Percentiles rank a stretch among this genome's conserved stretches.
Evolutionary conservation across 169 alveolate species (phyloP).

Genomic region (Cystoisospora suis): DNA sequence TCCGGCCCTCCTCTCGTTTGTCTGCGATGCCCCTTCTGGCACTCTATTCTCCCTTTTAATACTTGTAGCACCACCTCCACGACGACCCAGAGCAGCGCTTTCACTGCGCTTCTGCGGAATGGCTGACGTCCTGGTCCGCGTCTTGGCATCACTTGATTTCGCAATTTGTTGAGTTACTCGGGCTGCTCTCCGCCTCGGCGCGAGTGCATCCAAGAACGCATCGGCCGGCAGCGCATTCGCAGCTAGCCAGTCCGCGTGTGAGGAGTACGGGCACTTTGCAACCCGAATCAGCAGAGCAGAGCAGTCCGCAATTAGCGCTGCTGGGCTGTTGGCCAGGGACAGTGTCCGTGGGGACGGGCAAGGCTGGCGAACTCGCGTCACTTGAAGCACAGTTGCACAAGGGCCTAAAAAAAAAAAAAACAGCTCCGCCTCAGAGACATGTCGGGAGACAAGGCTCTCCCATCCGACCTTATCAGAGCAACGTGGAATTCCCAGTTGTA

Average conservation of each 20-base stretch:
- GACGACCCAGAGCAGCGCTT: no score
- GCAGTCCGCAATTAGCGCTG: conserved; percentile 26
- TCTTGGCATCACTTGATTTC: no score
- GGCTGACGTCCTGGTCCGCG: no score
- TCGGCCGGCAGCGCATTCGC: conserved; percentile 41
- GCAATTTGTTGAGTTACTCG: no score
- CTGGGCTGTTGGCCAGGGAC: conserved; percentile 2
- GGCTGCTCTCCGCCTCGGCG: conserved; percentile 6
- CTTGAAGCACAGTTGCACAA: not conserved
- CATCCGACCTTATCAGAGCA: no score
- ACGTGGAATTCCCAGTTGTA: no score
- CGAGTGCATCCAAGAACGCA: conserved; percentile 40
- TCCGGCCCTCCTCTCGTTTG: no score
- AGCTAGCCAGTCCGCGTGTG: conserved; percentile 37
- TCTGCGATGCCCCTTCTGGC: no score
- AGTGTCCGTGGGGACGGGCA: conserved; percentile 40
- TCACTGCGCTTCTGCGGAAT: no score
- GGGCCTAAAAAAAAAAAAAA: conserved; percentile 37
- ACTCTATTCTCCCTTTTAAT: no score
- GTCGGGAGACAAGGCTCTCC: no score
- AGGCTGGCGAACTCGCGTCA: conserved; percentile 46
- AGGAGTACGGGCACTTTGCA: conserved; percentile 29
- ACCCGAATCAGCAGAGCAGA: conserved; percentile 31
- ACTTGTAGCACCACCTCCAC: no score
- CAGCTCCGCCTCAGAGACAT: not conserved